Evolutionary conservation across 306 rosid genomes (phyloP).

Genomic region (Lotus japonicus): DNA sequence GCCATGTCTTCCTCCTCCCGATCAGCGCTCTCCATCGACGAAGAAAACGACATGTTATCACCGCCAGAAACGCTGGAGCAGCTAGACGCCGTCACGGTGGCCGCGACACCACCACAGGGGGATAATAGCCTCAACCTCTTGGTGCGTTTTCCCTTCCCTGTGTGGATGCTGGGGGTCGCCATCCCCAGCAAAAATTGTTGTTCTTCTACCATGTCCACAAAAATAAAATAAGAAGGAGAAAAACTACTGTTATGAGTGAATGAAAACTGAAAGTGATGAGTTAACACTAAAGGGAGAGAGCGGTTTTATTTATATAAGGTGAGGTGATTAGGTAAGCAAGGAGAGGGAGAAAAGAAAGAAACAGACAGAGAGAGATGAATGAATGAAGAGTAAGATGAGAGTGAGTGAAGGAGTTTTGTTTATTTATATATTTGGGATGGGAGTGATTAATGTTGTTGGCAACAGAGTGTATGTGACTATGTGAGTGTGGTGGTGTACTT

Average conservation of each 20-base stretch:
- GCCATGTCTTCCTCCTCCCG: constrained; percentile 91
- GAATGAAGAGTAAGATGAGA: background rate
- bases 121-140: constrained; percentile 47
- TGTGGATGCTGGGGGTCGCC: too few relatives aligned
- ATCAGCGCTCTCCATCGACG: constrained; percentile 46
- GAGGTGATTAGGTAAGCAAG: background rate
- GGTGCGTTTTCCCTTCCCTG: constrained; percentile 57
- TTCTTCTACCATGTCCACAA: too few relatives aligned
- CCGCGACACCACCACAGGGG: background rate
- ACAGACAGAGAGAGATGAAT: background rate
- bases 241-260: too few relatives aligned
- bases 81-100: constrained; percentile 22
- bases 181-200: too few relatives aligned
- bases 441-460: background rate
- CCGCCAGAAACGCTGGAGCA: constrained; percentile 42
- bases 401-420: background rate
- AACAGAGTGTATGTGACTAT: too few relatives aligned
- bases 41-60: constrained; percentile 22
- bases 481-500: too few relatives aligned
- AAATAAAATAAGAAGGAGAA: too few relatives aligned
- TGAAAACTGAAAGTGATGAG: too few relatives aligned
- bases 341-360: background rate
- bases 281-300: too few relatives aligned
- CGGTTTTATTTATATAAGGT: too few relatives aligned
- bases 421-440: background rate